phyloP scores from a whole-genome alignment of 169 alveolate genomes.

The Amoebophrya sp. region DNA sequence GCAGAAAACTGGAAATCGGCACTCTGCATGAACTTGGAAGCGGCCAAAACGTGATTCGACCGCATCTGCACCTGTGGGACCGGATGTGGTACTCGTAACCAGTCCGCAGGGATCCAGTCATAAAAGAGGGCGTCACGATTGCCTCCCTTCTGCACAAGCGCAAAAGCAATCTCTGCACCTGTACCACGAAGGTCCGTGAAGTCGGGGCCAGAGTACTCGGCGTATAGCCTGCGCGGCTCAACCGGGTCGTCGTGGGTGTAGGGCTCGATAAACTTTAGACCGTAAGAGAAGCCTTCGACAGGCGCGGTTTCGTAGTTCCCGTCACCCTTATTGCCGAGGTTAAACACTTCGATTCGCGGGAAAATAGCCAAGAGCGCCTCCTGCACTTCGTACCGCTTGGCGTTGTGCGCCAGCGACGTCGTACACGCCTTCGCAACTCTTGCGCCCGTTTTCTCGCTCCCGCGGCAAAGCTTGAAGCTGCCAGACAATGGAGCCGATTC shows the following conservation, averaged over 20 bases:
- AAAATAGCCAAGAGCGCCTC: conserved; percentile 2
- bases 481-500: background rate
- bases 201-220: background rate
- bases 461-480: conserved; percentile 19
- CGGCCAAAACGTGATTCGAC: background rate
- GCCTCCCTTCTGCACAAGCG: background rate
- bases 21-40: conserved; percentile 9
- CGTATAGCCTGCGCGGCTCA: background rate
- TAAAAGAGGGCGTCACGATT: background rate
- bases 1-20: background rate
- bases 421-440: background rate
- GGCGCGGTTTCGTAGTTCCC: background rate
- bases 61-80: conserved; percentile 21
- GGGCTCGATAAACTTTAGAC: background rate
- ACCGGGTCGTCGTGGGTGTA: conserved; percentile 19
- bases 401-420: background rate
- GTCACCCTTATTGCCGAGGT: background rate
- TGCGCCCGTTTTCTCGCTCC: background rate
- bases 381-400: conserved; percentile 18
- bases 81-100: background rate
- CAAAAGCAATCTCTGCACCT: background rate
- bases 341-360: conserved; percentile 16
- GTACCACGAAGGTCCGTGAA: background rate
- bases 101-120: background rate
- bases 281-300: background rate